A percentile compares a stretch with the other conserved stretches of the same genome.
Evolutionary conservation across 2,329 filamentous ascomycete genomes (phyloP).

Genomic region (Bimuria novae-zelandiae): DNA sequence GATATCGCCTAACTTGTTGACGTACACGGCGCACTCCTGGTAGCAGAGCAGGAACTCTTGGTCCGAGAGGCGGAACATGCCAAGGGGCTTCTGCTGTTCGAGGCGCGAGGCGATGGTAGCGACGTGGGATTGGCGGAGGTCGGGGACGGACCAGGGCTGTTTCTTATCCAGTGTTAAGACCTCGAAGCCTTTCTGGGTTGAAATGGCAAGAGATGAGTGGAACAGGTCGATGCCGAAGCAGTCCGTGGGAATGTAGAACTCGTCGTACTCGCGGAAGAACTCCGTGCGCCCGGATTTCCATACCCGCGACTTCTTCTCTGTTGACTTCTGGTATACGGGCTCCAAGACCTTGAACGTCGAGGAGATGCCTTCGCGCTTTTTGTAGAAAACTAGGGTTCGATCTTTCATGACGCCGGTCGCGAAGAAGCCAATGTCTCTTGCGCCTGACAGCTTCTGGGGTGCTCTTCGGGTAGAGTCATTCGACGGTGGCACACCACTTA

Average conservation of each 20-base stretch:
- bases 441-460: conserved; percentile 85
- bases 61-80: conserved; percentile 92
- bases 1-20: conserved; percentile 97
- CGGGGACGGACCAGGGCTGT: conserved; percentile 89
- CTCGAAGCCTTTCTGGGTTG: conserved; percentile 90
- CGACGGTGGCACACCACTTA: conserved; percentile 59
- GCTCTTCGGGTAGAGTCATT: conserved; percentile 79
- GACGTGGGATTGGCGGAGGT: conserved; percentile 77
- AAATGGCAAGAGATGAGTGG: conserved; percentile 89
- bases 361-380: conserved; percentile 88
- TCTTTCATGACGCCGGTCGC: conserved; percentile 97
- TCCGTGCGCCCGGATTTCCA: conserved; percentile 79
- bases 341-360: conserved; percentile 97
- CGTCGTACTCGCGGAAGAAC: conserved; percentile 97
- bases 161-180: conserved; percentile 98
- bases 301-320: conserved; percentile 77
- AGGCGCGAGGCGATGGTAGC: conserved; percentile 85
- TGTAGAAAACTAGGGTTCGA: conserved; percentile 91
- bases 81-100: conserved; percentile 79
- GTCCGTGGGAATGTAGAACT: conserved; percentile 96
- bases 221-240: conserved; percentile 96
- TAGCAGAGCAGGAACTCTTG: conserved; percentile 86
- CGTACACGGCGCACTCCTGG: conserved; percentile 94
- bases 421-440: conserved; percentile 95
- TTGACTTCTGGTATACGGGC: conserved; percentile 90